Percentiles rank a stretch among this genome's conserved stretches.
These are phyloP conservation scores for Solanum chaucha DNA, from an alignment of 257 asterid genomes.

Conservation along the genomic window DNA sequence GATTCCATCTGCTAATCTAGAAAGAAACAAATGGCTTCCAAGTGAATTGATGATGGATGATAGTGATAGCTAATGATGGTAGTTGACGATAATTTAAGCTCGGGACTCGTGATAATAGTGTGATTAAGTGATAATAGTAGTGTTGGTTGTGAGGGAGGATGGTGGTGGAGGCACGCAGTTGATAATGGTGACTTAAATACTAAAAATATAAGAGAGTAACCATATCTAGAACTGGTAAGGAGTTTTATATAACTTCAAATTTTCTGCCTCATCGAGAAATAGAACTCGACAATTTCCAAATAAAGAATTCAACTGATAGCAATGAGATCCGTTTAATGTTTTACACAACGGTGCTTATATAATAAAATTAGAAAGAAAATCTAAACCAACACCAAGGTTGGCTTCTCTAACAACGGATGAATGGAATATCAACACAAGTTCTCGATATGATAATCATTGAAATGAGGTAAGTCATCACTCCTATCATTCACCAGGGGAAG, in stretches of 20 bases:
- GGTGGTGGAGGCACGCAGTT: background rate
- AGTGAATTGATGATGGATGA: background rate
- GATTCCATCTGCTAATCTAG: too few relatives aligned
- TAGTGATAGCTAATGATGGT: too few relatives aligned
- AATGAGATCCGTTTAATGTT: background rate
- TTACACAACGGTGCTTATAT: background rate
- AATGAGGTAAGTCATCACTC: background rate
- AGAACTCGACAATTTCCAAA: background rate
- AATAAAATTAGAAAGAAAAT: background rate
- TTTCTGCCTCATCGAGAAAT: background rate
- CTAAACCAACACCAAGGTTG: background rate
- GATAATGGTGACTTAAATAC: background rate
- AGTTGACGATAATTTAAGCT: too few relatives aligned
- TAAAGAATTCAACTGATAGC: background rate
- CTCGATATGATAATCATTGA: background rate
- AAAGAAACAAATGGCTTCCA: too few relatives aligned
- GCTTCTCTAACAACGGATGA: background rate
- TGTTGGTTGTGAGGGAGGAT: background rate
- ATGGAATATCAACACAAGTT: background rate
- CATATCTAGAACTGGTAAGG: background rate
- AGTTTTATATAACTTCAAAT: background rate
- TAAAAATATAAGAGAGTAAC: too few relatives aligned
- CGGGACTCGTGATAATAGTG: too few relatives aligned
- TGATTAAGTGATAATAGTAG: too few relatives aligned
- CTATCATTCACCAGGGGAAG: background rate